Base-by-base conservation (phyloP, 345 rosid species). In the Gossypium ekmanianum region DNA sequence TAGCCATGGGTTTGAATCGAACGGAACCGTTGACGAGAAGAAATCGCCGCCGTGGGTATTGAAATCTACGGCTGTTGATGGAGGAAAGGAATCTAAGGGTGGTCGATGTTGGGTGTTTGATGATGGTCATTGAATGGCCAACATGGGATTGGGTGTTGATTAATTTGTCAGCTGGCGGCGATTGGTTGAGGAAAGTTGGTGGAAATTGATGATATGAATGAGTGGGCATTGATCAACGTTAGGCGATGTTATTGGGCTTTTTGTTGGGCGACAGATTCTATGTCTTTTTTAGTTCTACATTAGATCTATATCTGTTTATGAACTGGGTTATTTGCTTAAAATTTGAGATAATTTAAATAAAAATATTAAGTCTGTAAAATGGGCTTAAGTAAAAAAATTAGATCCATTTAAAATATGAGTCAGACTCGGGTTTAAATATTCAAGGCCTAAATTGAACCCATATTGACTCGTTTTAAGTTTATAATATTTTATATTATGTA, bases 1-100 rank as follows among this genome's bases (percentile, higher is more conserved):
- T 74, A n/a, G 69, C 76, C 76, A 74, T 74, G 48, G 45, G 64
- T 47, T 74, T 74, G 1, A 27, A 69, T 48, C 17, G 76, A 44
- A 44, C 17, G 39, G 24, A 1, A 62, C 62, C 24, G 68, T 18
- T 55, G 17, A 17, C 16, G 63, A 34, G 5, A 43, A 52, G 34
- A 11, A 39, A 11, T 11, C 3, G 65, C 12, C 54, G 76, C 9
- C 68, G 76, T 45, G 58, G 76, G 47, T 73, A 44, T 73, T 26
- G 68, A 73, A 47, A 24, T 61, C 45, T 9, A 5, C 10, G 41
- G 57, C 10, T 16, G 44, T 47, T 61, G 68, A 45, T 24, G 24
- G 58, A n/a, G 20, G 54, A 47, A 5, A 61, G 17, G 14, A 61
- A 50, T 59, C 56, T 24, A 24, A 73, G 68, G 41, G 41, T 34